Evolutionary conservation across 306 rosid genomes (phyloP), one percentile per base, ranked within the genome.

Genomic region (Luffa aegyptiaca): DNA sequence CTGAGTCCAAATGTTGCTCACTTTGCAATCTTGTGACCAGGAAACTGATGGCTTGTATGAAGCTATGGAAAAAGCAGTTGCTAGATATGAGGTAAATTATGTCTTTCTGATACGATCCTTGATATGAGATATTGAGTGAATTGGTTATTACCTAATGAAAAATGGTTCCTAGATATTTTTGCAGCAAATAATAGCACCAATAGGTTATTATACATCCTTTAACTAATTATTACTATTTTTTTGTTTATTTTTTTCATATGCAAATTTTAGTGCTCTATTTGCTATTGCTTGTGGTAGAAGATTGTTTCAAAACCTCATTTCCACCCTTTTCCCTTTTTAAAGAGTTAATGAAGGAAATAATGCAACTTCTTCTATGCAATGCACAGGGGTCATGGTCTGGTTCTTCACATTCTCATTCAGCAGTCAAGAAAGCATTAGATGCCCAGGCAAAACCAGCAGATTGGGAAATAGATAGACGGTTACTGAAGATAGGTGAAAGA

Each of bases 301-400:
- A 66, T 14, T 18, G 74, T 66, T 41, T 39, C 2, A n/a, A 69
- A 75, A 35, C 17, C 33, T 35, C 45, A 26, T 75, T 13, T 46
- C 16, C 44, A 31, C 78, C 44, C 57, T 36, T 49, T 48, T 10
- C 62, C 33, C 46, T 35, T 51, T 74, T 3, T 31, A 35, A 51
- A 45, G 37, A 51, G 21, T 14, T 55, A 75, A 8, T 78, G 79
- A 81, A 78, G 65, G 44, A 56, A 75, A 18, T 20, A 26, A 8
- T 10, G 31, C 36, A 78, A 73, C 16, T 52, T 80, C 84, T 68
- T 55, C 48, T 80, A 65, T 59, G 82, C n/a, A 69, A 84, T 85
- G 42, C 76, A 96, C 76, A 96, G 99, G 99, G 99, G 13, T 93
- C 99, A 44, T 96, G 99, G 99, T 91, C 94, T 55, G 92, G 90